Percentiles rank a stretch among this genome's conserved stretches.
phyloP scores from a whole-genome alignment of 495 filamentous ascomycete genomes.

The Aspergillus conjunctus region DNA sequence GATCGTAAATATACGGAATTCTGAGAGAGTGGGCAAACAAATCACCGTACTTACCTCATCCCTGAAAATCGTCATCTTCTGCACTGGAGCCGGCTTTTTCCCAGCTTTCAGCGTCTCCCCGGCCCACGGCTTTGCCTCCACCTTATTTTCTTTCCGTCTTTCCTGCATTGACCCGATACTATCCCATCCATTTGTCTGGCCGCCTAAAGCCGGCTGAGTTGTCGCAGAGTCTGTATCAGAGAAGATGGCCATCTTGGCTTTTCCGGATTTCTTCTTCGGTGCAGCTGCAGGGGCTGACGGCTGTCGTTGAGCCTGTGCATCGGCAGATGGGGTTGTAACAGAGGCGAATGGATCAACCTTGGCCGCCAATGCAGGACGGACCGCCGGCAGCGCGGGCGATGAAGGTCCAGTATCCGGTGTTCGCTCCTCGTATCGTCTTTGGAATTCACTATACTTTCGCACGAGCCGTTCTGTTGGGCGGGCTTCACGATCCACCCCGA shows the following conservation, averaged over 20 bases:
- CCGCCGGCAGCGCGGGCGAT: slow-evolving; percentile 81
- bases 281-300: slow-evolving; percentile 45
- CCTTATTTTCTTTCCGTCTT: slow-evolving; percentile 88
- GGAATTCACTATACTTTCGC: slow-evolving; percentile 89
- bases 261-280: slow-evolving; percentile 61
- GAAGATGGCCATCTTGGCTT: slow-evolving; percentile 89
- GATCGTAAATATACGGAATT: slow-evolving; percentile 81
- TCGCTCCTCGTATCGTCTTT: slow-evolving; percentile 68
- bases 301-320: slow-evolving; percentile 67
- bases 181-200: slow-evolving; percentile 77
- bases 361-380: slow-evolving; percentile 80
- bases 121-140: slow-evolving; percentile 87
- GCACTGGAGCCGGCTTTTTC: slow-evolving; percentile 69
- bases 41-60: slow-evolving; percentile 78
- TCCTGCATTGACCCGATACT: slow-evolving; percentile 83
- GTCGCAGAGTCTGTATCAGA: slow-evolving; percentile 63
- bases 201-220: slow-evolving; percentile 47
- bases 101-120: slow-evolving; percentile 88
- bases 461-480: slow-evolving; percentile 76
- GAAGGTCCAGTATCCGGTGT: slow-evolving; percentile 67
- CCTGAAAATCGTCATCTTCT: slow-evolving; percentile 92
- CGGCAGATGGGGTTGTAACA: slow-evolving; percentile 40
- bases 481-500: slow-evolving; percentile 87
- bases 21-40: slow-evolving; percentile 36
- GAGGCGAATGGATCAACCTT: slow-evolving; percentile 80